A percentile compares a stretch with the other conserved stretches of the same genome.
Evolutionary conservation across 2,329 filamentous ascomycete species (phyloP).

Genomic region (Arthrobotrys musiformis): DNA sequence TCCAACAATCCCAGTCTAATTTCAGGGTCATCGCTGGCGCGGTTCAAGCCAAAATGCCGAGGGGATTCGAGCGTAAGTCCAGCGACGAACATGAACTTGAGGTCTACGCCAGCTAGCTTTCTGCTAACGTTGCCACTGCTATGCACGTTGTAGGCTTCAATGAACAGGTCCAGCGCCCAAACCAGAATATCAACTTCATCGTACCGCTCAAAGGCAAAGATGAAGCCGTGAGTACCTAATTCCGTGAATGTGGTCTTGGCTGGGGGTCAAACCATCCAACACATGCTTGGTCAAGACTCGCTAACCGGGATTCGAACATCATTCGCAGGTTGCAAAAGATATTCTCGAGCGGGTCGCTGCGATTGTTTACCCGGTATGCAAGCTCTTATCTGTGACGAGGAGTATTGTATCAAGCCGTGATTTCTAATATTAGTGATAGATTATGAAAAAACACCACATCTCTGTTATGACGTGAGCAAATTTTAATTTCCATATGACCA

Average conservation of each 20-base stretch:
- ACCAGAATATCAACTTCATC: conserved; percentile 84
- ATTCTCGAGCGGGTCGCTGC: conserved; percentile 82
- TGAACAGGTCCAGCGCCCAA: conserved; percentile 77
- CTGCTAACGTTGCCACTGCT: too few species aligned
- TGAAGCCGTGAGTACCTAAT: conserved; percentile 63
- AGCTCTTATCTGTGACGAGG: neutral
- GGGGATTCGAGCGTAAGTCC: conserved; percentile 58
- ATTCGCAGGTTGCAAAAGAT: conserved; percentile 69
- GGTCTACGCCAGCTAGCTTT: too few species aligned
- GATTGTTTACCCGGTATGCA: conserved; percentile 72
- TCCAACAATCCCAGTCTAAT: too few species aligned
- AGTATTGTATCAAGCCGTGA: neutral
- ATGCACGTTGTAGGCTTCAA: conserved; percentile 68
- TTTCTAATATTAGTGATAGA: conserved; percentile 55
- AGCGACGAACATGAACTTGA: neutral
- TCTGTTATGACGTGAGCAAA: conserved; percentile 68
- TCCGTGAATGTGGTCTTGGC: neutral
- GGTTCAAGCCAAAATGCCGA: conserved; percentile 55
- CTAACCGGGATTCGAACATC: neutral
- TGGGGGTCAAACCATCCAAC: neutral
- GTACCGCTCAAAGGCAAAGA: conserved; percentile 76
- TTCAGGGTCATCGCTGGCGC: neutral
- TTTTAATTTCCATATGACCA: neutral
- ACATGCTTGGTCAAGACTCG: too few species aligned
- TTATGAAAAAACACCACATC: conserved; percentile 75